Conservation (phyloP, 2,329 filamentous ascomycete genomes). For the Pestalotiopsis sp. region DNA sequence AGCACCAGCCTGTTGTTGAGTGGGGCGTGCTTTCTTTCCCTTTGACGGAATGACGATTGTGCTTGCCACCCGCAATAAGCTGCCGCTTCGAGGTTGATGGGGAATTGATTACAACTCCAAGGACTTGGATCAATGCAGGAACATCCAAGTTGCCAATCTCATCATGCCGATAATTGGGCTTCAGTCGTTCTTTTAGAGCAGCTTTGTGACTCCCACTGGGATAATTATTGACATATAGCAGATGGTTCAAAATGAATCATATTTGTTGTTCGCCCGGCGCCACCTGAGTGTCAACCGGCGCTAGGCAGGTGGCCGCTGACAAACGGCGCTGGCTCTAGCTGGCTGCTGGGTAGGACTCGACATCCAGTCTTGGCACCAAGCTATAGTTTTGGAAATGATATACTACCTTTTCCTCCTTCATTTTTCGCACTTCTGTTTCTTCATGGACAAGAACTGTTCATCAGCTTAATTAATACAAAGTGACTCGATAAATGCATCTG, state of each 20-base stretch:
- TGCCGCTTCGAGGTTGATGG: too few species aligned
- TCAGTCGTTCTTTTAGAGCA: neutral
- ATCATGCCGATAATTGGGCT: neutral
- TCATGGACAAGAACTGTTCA: too few species aligned
- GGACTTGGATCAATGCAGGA: neutral
- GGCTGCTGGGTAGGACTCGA: neutral
- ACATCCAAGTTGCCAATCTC: neutral
- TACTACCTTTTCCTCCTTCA: too few species aligned
- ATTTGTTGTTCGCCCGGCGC: neutral
- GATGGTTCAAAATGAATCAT: slow-evolving; percentile 13
- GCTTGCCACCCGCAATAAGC: neutral
- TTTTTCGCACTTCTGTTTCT: too few species aligned
- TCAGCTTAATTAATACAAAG: too few species aligned
- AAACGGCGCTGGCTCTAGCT: neutral
- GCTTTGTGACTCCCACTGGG: neutral
- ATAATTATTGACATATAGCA: neutral
- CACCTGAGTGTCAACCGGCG: neutral
- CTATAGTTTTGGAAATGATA: too few species aligned
- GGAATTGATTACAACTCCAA: neutral
- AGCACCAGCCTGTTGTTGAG: neutral
- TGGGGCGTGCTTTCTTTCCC: too few species aligned
- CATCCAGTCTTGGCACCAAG: too few species aligned
- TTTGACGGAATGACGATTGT: neutral
- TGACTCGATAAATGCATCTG: too few species aligned
- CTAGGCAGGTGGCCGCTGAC: neutral